These are phyloP conservation scores for Calonectria pauciramosa DNA, from an alignment of 2,329 filamentous ascomycete genomes.

Conservation along the genomic window DNA sequence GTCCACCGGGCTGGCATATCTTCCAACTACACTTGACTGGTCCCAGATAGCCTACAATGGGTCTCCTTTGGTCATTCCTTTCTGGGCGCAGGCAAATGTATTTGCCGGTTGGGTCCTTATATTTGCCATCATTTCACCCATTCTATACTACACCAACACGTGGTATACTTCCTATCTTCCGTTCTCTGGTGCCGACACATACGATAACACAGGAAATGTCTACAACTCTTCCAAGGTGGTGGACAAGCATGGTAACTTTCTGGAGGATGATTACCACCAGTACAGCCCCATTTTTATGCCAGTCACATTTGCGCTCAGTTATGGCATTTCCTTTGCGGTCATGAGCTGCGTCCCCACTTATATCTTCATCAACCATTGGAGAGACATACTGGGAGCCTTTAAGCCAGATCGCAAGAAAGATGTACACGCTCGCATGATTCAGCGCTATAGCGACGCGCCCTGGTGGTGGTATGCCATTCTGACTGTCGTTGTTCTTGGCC, in stretches of 20 bases:
- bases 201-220: conserved; percentile 30
- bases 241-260: conserved; percentile 28
- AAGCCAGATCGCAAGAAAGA: conserved; percentile 45
- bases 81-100: conserved; percentile 33
- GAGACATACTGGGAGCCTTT: conserved; percentile 24
- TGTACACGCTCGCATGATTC: conserved; percentile 53
- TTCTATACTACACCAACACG: conserved; percentile 57
- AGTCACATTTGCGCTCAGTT: conserved; percentile 24
- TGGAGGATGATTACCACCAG: conserved; percentile 20
- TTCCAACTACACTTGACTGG: conserved; percentile 32
- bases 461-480: conserved; percentile 56
- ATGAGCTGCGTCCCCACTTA: conserved; percentile 32
- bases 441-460: conserved; percentile 44
- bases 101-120: conserved; percentile 30
- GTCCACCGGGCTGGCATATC: conserved; percentile 27
- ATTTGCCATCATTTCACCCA: conserved; percentile 29
- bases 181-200: conserved; percentile 31
- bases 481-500: conserved; percentile 46
- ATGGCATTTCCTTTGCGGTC: conserved; percentile 30
- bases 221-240: conserved; percentile 31
- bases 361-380: conserved; percentile 32
- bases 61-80: conserved; percentile 30
- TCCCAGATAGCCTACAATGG: conserved; percentile 33
- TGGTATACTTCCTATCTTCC: conserved; percentile 57
- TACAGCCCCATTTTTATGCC: conserved; percentile 35